These are phyloP conservation scores for Mychonastes homosphaera DNA, from an alignment of 139 green algal species.

Conservation along the genomic window DNA sequence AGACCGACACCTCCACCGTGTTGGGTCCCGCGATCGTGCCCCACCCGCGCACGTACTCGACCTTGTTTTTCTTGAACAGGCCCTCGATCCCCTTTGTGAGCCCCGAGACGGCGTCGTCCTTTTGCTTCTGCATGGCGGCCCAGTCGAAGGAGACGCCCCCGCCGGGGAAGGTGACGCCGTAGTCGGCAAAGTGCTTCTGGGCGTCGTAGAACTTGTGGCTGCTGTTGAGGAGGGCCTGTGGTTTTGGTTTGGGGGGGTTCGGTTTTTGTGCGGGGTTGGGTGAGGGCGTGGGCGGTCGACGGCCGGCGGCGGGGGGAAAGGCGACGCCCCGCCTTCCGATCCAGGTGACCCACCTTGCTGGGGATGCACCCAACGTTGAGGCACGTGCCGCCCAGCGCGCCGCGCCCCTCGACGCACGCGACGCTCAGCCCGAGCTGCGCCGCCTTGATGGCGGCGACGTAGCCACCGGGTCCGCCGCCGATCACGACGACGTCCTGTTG, in stretches of 20 bases:
- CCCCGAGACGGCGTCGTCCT: constrained; percentile 75
- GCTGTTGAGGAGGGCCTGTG: constrained; percentile 85
- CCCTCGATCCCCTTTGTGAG: constrained; percentile 97
- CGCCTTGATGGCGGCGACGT: constrained; percentile 97
- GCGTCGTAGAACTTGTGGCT: constrained; percentile 90
- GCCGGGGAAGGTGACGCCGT: constrained; percentile 79
- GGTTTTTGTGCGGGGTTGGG: background rate
- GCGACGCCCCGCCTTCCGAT: background rate
- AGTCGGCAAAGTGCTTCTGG: constrained; percentile 65
- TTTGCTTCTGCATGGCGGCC: constrained; percentile 89
- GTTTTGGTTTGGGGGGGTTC: background rate
- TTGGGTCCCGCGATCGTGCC: constrained; percentile 62
- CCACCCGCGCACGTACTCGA: constrained; percentile 89
- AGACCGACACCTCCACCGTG: constrained; percentile 70
- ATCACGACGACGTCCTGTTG: constrained; percentile 91
- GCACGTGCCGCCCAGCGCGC: constrained; percentile 89
- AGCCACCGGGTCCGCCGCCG: constrained; percentile 91
- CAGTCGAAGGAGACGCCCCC: constrained; percentile 58
- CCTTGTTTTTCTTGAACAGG: constrained; percentile 99
- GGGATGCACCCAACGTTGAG: constrained; percentile 98
- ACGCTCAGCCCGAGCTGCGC: constrained; percentile 91
- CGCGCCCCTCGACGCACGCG: constrained; percentile 89
- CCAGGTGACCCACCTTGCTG: constrained; percentile 57
- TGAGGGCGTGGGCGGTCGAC: background rate
- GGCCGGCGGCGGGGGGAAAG: background rate